These are phyloP conservation scores for Eudorina sp. DNA, from an alignment of 139 green algal species.

Conservation along the genomic window DNA sequence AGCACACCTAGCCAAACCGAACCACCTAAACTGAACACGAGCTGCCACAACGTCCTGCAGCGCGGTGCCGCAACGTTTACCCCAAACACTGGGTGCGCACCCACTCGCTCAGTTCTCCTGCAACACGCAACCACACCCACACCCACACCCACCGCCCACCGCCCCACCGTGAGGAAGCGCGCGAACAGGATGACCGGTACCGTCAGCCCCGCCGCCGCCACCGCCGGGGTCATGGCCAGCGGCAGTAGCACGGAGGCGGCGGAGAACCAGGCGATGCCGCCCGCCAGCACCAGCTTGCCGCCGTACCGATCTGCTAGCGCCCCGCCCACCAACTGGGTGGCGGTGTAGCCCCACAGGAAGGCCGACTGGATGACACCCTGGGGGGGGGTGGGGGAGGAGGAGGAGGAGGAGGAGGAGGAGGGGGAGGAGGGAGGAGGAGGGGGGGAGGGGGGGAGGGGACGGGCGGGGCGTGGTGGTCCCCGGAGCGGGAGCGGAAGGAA, in stretches of 20 bases:
- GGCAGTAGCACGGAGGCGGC: slow-evolving; percentile 85
- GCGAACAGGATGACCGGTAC: slow-evolving; percentile 78
- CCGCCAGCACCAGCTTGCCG: slow-evolving; percentile 87
- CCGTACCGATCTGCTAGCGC: slow-evolving; percentile 87
- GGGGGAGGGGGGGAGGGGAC: background rate
- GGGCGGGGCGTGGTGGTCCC: too few relatives aligned
- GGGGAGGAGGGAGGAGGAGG: background rate
- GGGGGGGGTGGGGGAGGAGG: background rate
- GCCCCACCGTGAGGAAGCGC: slow-evolving; percentile 70
- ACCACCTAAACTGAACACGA: too few relatives aligned
- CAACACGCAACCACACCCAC: too few relatives aligned
- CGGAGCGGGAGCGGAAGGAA: too few relatives aligned
- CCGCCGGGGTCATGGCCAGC: slow-evolving; percentile 49
- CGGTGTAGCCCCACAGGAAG: slow-evolving; percentile 96
- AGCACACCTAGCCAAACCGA: too few relatives aligned
- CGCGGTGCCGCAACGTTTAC: too few relatives aligned
- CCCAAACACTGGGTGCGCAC: too few relatives aligned
- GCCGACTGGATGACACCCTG: slow-evolving; percentile 91
- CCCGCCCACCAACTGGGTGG: slow-evolving; percentile 91
- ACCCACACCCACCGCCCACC: too few relatives aligned
- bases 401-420: background rate
- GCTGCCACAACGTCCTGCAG: too few relatives aligned
- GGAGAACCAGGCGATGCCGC: slow-evolving; percentile 89
- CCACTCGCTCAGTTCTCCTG: background rate
- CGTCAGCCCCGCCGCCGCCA: slow-evolving; percentile 62